Conservation (phyloP, 768 basidiomycete genomes). For the Melanogaster broomeanus region DNA sequence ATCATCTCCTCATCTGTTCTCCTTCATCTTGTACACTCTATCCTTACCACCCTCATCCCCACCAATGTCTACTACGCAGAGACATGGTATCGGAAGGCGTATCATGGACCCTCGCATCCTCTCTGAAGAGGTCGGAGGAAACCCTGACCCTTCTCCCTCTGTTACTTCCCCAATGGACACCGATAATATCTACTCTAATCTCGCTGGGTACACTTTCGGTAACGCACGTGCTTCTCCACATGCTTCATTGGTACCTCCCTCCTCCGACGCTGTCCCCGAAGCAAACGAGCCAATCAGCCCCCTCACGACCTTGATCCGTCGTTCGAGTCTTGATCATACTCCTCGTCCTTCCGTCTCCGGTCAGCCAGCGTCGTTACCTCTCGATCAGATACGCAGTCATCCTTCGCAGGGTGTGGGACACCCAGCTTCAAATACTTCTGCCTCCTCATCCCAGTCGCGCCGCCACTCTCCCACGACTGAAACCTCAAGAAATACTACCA, state of each 20-base stretch:
- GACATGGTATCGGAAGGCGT: constrained; percentile 19
- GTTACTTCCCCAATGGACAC: not conserved
- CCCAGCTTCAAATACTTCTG: constrained; percentile 18
- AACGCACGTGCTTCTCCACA: constrained; percentile 24
- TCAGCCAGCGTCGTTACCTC: constrained; percentile 8
- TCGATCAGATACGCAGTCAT: constrained; percentile 33
- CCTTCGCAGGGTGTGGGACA: constrained; percentile 31
- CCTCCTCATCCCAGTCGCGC: constrained; percentile 14
- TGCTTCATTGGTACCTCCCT: constrained; percentile 12
- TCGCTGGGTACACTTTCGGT: constrained; percentile 47
- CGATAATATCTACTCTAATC: constrained; percentile 40
- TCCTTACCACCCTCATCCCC: not conserved
- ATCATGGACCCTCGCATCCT: constrained; percentile 31
- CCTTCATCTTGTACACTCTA: not conserved
- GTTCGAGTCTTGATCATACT: constrained; percentile 40
- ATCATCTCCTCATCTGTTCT: not conserved
- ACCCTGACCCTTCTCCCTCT: not conserved
- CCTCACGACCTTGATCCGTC: constrained; percentile 29
- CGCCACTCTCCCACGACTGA: constrained; percentile 15
- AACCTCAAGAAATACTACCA: not conserved
- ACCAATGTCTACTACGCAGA: not conserved
- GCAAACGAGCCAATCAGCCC: constrained; percentile 37
- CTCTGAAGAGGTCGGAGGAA: constrained; percentile 25
- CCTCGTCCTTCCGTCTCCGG: constrained; percentile 45
- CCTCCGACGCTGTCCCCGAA: constrained; percentile 14